These are phyloP conservation scores for Epichloe typhina DNA, from an alignment of 2,329 filamentous ascomycete genomes.

Conservation along the genomic window DNA sequence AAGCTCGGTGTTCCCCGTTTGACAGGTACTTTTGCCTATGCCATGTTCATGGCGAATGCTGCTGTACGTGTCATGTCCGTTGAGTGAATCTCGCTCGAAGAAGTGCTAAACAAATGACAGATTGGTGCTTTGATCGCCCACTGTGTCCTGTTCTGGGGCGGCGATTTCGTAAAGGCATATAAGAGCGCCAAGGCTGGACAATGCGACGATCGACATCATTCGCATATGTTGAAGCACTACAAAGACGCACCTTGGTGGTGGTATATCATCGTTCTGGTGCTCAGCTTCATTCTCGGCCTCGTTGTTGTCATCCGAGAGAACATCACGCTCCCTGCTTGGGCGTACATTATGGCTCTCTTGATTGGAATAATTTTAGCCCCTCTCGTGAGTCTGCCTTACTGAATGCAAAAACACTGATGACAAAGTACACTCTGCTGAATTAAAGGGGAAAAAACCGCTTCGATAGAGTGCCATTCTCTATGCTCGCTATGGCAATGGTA, in stretches of 20 bases:
- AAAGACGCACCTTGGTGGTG: slow-evolving; percentile 30
- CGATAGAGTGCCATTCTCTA: slow-evolving; percentile 38
- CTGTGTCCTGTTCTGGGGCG: slow-evolving; percentile 40
- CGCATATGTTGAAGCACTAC: slow-evolving; percentile 38
- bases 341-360: slow-evolving; percentile 21
- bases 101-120: slow-evolving; percentile 12
- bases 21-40: slow-evolving; percentile 36
- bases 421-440: not conserved
- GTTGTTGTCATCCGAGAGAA: slow-evolving; percentile 22
- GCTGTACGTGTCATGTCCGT: slow-evolving; percentile 26
- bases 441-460: not conserved
- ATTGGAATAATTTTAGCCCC: slow-evolving; percentile 9
- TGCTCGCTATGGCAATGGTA: slow-evolving; percentile 41
- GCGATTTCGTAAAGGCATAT: slow-evolving; percentile 34
- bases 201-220: slow-evolving; percentile 38
- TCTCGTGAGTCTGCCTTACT: not conserved
- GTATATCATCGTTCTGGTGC: slow-evolving; percentile 18
- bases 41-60: slow-evolving; percentile 43
- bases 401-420: not conserved
- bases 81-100: not conserved
- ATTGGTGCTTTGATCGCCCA: slow-evolving; percentile 43
- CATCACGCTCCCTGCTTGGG: slow-evolving; percentile 23
- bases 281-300: slow-evolving; percentile 21
- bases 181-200: slow-evolving; percentile 17
- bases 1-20: slow-evolving; percentile 33